phyloP scores from a whole-genome alignment of 1,284 basidiomycete genomes.

The Cutaneotrichosporon spelunceum region DNA sequence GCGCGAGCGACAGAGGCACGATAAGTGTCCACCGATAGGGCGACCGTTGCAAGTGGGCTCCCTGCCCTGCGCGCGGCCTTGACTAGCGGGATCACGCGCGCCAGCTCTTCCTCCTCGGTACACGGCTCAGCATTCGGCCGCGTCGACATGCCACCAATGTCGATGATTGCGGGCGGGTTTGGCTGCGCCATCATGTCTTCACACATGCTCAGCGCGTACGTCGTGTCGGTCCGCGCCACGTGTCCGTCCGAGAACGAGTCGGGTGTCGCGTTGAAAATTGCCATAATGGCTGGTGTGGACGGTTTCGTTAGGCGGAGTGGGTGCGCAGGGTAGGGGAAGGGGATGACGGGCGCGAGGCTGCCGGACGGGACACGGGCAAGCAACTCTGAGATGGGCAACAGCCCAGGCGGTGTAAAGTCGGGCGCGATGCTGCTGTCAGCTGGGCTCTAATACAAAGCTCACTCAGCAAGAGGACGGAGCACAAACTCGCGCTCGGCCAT shows the following conservation, averaged over 20 bases:
- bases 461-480: constrained; percentile 74
- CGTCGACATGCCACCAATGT: constrained; percentile 93
- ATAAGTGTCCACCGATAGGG: constrained; percentile 91
- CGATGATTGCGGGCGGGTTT: constrained; percentile 65
- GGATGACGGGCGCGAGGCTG: constrained; percentile 55
- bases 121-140: constrained; percentile 70
- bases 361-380: constrained; percentile 63
- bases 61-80: constrained; percentile 40
- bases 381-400: constrained; percentile 54
- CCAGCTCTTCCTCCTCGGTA: constrained; percentile 67
- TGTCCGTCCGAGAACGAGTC: constrained; percentile 96
- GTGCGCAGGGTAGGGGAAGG: constrained; percentile 55
- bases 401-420: constrained; percentile 62
- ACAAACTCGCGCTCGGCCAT: constrained; percentile 87
- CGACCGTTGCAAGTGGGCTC: constrained; percentile 46
- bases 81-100: constrained; percentile 71
- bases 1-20: constrained; percentile 74
- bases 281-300: constrained; percentile 73
- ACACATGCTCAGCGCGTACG: constrained; percentile 32
- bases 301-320: constrained; percentile 50
- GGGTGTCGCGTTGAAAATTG: constrained; percentile 89
- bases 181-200: constrained; percentile 25
- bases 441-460: constrained; percentile 53
- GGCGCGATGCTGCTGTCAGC: constrained; percentile 52
- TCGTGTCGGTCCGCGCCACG: constrained; percentile 30